These are phyloP conservation scores for Conringia planisiliqua DNA, from an alignment of 345 rosid genomes.

Conservation along the genomic window DNA sequence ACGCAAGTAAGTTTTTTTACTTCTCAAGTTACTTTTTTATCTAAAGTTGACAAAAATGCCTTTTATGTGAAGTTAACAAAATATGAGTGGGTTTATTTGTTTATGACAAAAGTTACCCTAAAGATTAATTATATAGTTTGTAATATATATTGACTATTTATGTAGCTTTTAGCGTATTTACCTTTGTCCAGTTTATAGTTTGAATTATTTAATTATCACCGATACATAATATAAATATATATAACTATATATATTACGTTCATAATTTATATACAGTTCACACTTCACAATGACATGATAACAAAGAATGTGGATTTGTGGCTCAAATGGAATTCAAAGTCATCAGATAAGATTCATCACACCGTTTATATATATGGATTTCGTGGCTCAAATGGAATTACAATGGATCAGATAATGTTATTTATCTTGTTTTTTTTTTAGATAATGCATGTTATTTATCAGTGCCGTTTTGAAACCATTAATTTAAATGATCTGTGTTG, in stretches of 20 bases:
- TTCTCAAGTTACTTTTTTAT: not conserved
- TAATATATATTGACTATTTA: not conserved
- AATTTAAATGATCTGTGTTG: too few species aligned
- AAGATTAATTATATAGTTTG: not conserved
- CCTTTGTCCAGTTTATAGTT: not conserved
- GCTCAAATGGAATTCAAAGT: not conserved
- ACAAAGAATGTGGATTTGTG: not conserved
- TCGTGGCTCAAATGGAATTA: too few species aligned
- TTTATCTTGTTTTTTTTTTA: too few species aligned
- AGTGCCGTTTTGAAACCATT: too few species aligned
- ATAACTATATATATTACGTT: not conserved
- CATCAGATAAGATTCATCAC: not conserved
- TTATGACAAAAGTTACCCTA: not conserved
- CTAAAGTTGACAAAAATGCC: too few species aligned
- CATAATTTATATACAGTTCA: not conserved
- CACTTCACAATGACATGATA: not conserved
- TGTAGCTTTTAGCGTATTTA: not conserved
- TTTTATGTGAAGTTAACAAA: too few species aligned
- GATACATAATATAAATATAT: not conserved
- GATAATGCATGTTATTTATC: too few species aligned
- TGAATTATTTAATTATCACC: not conserved
- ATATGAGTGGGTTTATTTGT: too few species aligned
- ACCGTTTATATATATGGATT: too few species aligned
- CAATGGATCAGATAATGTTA: too few species aligned
- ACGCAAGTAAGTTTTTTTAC: conserved; percentile 36